Conservation (phyloP, 352 stramenopile species). For the Peronosclerospora sorghi region DNA sequence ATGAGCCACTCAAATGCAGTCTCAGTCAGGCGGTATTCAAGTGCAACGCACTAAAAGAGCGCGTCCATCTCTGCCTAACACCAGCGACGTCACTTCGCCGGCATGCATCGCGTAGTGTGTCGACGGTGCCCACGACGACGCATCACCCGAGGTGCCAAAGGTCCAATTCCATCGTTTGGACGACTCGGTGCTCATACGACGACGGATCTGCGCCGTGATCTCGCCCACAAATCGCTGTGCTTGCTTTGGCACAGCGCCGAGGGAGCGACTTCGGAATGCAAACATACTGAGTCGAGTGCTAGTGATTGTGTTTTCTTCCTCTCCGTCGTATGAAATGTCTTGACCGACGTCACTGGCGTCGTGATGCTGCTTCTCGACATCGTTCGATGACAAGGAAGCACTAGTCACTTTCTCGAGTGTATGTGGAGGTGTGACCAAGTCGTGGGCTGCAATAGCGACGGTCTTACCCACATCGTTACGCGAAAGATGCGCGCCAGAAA, state of each 20-base stretch:
- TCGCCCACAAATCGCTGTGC: slow-evolving; percentile 64
- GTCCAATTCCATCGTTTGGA: slow-evolving; percentile 63
- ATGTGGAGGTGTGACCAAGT: slow-evolving; percentile 31
- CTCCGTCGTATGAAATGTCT: slow-evolving; percentile 11
- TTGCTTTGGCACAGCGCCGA: slow-evolving; percentile 57
- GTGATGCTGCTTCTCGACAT: slow-evolving; percentile 13
- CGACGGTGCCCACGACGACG: slow-evolving; percentile 49
- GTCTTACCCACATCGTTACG: slow-evolving; percentile 46
- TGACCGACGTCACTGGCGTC: slow-evolving; percentile 8
- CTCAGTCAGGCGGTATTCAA: too few species aligned
- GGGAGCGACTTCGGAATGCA: slow-evolving; percentile 47
- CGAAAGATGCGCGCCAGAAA: slow-evolving; percentile 53
- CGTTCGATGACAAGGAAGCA: slow-evolving; percentile 5
- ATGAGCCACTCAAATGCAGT: slow-evolving; percentile 94
- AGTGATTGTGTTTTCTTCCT: slow-evolving; percentile 12
- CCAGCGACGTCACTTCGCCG: slow-evolving; percentile 58
- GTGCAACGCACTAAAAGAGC: slow-evolving; percentile 87
- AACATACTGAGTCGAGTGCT: slow-evolving; percentile 51
- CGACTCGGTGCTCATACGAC: slow-evolving; percentile 60
- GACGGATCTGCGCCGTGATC: slow-evolving; percentile 62
- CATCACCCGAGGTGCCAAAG: slow-evolving; percentile 35
- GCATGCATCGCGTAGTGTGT: slow-evolving; percentile 59
- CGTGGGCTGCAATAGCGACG: slow-evolving; percentile 37
- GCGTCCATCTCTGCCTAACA: slow-evolving; percentile 44
- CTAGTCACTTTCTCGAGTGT: slow-evolving; percentile 12